Evolutionary conservation across 1,284 basidiomycete species (phyloP).

Genomic region (Malassezia obtusa): DNA sequence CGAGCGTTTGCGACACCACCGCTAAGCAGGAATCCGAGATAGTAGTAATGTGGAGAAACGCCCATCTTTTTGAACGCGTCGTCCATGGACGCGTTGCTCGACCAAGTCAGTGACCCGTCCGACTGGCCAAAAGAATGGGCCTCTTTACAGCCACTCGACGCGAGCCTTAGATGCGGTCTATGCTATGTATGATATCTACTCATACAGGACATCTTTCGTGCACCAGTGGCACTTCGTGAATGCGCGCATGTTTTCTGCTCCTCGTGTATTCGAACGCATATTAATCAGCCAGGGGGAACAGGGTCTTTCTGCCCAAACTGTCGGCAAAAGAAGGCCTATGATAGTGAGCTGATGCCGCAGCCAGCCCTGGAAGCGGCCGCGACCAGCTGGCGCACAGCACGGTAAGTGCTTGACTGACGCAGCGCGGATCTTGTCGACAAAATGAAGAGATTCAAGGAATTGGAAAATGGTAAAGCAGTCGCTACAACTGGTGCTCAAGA

Average conservation of each 20-base stretch:
- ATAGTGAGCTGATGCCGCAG: conserved; percentile 34
- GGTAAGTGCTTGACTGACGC: conserved; percentile 3
- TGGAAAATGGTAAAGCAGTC: neutral
- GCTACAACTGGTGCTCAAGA: neutral
- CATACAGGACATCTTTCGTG: conserved; percentile 33
- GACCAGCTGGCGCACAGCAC: conserved; percentile 26
- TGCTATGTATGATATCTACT: conserved; percentile 26
- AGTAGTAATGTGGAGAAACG: neutral
- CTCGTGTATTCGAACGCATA: conserved; percentile 39
- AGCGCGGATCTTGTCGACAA: conserved; percentile 2
- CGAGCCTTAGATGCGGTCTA: conserved; percentile 33
- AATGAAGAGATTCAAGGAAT: neutral
- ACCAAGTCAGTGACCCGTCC: conserved; percentile 35
- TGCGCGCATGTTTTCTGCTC: conserved; percentile 43
- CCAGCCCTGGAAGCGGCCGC: conserved; percentile 34
- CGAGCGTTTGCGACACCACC: conserved; percentile 27
- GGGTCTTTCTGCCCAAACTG: conserved; percentile 43
- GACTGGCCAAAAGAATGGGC: conserved; percentile 35
- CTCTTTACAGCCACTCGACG: conserved; percentile 30
- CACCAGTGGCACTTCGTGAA: conserved; percentile 37
- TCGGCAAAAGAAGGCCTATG: conserved; percentile 39
- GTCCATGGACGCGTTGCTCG: conserved; percentile 18
- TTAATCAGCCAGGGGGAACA: conserved; percentile 37
- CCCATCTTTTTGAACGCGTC: neutral
- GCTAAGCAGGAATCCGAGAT: neutral